A percentile compares a stretch with the other conserved stretches of the same genome.
Evolutionary conservation across 2,329 filamentous ascomycete species (phyloP).

Genomic region (Ploettnerulaceae sp.): DNA sequence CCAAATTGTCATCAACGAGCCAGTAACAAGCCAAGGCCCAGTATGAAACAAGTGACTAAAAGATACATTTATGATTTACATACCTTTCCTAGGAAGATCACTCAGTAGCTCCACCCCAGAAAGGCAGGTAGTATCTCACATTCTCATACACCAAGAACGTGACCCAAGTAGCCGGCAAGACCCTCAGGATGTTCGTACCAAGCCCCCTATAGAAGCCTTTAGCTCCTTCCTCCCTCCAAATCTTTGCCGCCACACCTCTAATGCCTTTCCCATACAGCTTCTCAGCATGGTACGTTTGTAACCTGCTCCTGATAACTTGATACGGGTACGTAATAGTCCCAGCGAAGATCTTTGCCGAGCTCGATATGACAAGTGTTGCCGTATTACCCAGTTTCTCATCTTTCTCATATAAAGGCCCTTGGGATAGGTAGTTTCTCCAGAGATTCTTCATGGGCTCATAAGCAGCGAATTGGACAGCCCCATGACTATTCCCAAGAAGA

Average conservation of each 20-base stretch:
- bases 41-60: too few species aligned
- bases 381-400: slow-evolving; percentile 32
- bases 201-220: slow-evolving; percentile 89
- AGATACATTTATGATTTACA: too few species aligned
- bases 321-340: slow-evolving; percentile 92
- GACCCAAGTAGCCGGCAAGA: slow-evolving; percentile 91
- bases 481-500: slow-evolving; percentile 82
- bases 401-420: slow-evolving; percentile 27
- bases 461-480: slow-evolving; percentile 91
- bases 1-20: too few species aligned
- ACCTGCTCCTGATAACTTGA: slow-evolving; percentile 79
- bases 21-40: too few species aligned
- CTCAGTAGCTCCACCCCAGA: slow-evolving; percentile 22
- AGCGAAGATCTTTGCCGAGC: slow-evolving; percentile 78
- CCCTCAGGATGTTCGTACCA: slow-evolving; percentile 81
- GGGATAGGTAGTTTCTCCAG: slow-evolving; percentile 48
- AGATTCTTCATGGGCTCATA: slow-evolving; percentile 68
- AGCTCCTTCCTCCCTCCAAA: slow-evolving; percentile 75
- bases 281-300: slow-evolving; percentile 86
- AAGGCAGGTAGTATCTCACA: slow-evolving; percentile 65
- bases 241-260: slow-evolving; percentile 63
- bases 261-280: slow-evolving; percentile 66
- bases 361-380: slow-evolving; percentile 74
- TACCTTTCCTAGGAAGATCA: too few species aligned
- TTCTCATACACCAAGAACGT: slow-evolving; percentile 98